Conservation (phyloP, 139 green algal genomes). For the Chlorokybus atmophyticus region DNA sequence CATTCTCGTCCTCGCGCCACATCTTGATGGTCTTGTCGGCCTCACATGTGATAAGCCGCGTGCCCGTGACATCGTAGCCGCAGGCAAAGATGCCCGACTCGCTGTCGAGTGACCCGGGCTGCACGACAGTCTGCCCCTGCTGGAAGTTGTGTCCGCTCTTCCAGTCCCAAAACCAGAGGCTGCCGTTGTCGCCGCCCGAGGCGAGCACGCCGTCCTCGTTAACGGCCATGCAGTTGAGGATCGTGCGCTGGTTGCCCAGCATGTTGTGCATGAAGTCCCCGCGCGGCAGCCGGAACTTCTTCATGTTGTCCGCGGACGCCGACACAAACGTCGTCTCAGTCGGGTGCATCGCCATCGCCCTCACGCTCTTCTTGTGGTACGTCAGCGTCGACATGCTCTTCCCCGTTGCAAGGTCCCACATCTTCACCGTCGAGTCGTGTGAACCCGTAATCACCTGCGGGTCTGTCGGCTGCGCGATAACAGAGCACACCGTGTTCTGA, state of each 20-base stretch:
- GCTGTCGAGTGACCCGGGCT: conserved; percentile 83
- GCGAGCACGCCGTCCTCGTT: conserved; percentile 90
- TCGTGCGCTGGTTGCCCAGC: conserved; percentile 76
- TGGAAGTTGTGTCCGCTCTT: conserved; percentile 86
- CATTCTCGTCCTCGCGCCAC: conserved; percentile 79
- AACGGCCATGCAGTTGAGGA: conserved; percentile 81
- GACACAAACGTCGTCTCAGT: conserved; percentile 72
- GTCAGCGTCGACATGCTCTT: conserved; percentile 80
- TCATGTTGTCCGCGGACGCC: conserved; percentile 87
- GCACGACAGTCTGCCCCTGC: conserved; percentile 60
- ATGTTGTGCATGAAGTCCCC: conserved; percentile 97
- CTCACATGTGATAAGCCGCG: conserved; percentile 72
- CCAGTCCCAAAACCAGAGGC: conserved; percentile 86
- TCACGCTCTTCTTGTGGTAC: conserved; percentile 94
- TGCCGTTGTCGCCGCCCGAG: conserved; percentile 48
- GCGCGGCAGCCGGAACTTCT: conserved; percentile 82
- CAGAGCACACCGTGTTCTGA: conserved; percentile 78
- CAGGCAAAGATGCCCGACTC: conserved; percentile 68
- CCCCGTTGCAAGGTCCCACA: conserved; percentile 68
- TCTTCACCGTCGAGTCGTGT: conserved; percentile 66
- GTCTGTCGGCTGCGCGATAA: conserved; percentile 59
- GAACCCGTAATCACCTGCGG: conserved; percentile 80
- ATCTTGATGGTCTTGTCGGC: conserved; percentile 98
- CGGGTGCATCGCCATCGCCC: conserved; percentile 62
- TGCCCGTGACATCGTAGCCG: conserved; percentile 60